Conservation (phyloP, 2,329 filamentous ascomycete genomes). For the Acarospora socialis region DNA sequence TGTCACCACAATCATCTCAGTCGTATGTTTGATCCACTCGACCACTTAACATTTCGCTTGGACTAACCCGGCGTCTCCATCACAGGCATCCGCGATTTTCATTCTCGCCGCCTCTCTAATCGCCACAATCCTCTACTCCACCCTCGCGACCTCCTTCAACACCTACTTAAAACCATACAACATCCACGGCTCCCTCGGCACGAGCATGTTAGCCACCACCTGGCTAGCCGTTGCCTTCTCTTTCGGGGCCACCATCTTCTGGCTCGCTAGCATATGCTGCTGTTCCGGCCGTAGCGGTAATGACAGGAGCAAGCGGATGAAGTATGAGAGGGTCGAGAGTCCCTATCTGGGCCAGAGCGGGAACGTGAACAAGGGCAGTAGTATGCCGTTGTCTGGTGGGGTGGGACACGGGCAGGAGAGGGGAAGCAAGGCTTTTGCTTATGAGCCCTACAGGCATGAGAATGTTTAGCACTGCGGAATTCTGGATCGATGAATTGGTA, state of each 20-base stretch:
- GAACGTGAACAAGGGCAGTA: slow-evolving; percentile 7
- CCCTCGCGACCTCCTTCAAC: slow-evolving; percentile 56
- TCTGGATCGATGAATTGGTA: too few relatives aligned
- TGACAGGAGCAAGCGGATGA: neutral
- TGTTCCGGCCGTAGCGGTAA: slow-evolving; percentile 49
- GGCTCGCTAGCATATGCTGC: slow-evolving; percentile 85
- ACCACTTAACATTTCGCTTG: slow-evolving; percentile 10
- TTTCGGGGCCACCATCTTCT: slow-evolving; percentile 67
- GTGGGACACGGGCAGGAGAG: slow-evolving; percentile 5
- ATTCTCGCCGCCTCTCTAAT: slow-evolving; percentile 53
- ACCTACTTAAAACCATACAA: slow-evolving; percentile 55
- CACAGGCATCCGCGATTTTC: slow-evolving; percentile 41
- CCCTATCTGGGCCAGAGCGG: slow-evolving; percentile 9
- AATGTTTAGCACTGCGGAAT: too few relatives aligned
- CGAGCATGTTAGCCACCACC: slow-evolving; percentile 52
- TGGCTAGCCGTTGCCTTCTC: slow-evolving; percentile 74
- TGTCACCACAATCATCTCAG: slow-evolving; percentile 62
- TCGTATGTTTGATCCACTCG: slow-evolving; percentile 36
- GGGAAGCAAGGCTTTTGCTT: too few relatives aligned
- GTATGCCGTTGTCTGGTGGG: slow-evolving; percentile 9
- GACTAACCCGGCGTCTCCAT: too few relatives aligned
- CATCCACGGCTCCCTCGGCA: slow-evolving; percentile 53
- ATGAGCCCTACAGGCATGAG: slow-evolving; percentile 13
- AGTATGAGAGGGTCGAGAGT: slow-evolving; percentile 10
- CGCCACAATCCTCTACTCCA: slow-evolving; percentile 57